phyloP scores from a whole-genome alignment of 73 alveolate species.

The Uronychia binucleata region DNA sequence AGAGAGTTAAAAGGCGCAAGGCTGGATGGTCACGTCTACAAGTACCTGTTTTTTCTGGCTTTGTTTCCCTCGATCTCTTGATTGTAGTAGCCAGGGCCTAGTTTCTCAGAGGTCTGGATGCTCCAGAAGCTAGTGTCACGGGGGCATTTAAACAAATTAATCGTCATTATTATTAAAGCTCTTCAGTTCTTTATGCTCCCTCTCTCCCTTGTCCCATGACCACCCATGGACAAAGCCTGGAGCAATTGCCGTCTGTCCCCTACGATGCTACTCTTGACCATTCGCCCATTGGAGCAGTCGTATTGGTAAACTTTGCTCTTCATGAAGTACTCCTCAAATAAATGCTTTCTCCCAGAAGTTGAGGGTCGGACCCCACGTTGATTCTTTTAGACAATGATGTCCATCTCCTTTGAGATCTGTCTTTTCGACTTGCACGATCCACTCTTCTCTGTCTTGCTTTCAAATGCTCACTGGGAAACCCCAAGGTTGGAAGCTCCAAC shows the following conservation, averaged over 20 bases:
- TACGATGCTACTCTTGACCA: neutral
- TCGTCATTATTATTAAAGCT: neutral
- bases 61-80: neutral
- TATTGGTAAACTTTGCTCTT: neutral
- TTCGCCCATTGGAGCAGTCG: neutral
- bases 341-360: neutral
- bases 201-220: neutral
- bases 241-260: too few species aligned
- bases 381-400: too few species aligned
- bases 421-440: neutral
- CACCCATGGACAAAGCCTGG: too few species aligned
- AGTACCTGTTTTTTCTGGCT: neutral
- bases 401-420: too few species aligned
- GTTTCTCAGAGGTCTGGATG: neutral
- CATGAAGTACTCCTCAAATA: neutral
- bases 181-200: neutral
- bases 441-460: neutral
- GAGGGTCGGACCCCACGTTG: too few species aligned
- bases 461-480: neutral
- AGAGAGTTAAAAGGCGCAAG: neutral
- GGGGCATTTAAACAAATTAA: neutral
- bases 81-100: neutral
- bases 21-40: neutral
- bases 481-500: too few species aligned
- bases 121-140: neutral